Conservation (phyloP, 768 basidiomycete species). For the Megacollybia marginata region DNA sequence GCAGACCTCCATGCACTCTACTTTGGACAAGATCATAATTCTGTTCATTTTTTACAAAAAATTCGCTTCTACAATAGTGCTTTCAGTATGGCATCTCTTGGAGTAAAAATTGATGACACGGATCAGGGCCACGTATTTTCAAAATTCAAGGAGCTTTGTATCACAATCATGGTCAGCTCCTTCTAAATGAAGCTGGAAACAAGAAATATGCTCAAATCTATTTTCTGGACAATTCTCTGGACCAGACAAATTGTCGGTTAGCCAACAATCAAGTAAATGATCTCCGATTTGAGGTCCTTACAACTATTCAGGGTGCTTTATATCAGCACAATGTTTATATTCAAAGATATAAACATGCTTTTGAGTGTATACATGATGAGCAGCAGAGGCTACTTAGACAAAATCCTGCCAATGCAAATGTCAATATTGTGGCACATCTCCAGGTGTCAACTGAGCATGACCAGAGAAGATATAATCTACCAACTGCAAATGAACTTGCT, state of each 20-base stretch:
- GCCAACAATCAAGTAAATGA: background rate
- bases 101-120: slow-evolving; percentile 17
- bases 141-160: slow-evolving; percentile 21
- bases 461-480: slow-evolving; percentile 41
- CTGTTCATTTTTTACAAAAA: no score
- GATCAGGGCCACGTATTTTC: slow-evolving; percentile 20
- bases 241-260: slow-evolving; percentile 6
- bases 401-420: background rate
- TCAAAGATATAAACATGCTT: slow-evolving; percentile 12
- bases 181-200: slow-evolving; percentile 7
- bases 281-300: slow-evolving; percentile 6
- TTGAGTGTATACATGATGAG: no score
- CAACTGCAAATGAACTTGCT: slow-evolving; percentile 34
- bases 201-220: slow-evolving; percentile 24
- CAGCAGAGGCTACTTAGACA: slow-evolving; percentile 8
- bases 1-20: slow-evolving; percentile 4
- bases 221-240: slow-evolving; percentile 22
- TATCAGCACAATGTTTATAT: no score
- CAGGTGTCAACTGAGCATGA: slow-evolving; percentile 7
- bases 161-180: slow-evolving; percentile 16
- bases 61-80: background rate
- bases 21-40: no score
- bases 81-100: slow-evolving; percentile 26
- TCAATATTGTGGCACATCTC: slow-evolving; percentile 1
- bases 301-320: slow-evolving; percentile 8